Percentiles rank a stretch among this genome's conserved stretches.
Conservation (phyloP, 2,329 filamentous ascomycete genomes). For the Aspergillus fijiensis region DNA sequence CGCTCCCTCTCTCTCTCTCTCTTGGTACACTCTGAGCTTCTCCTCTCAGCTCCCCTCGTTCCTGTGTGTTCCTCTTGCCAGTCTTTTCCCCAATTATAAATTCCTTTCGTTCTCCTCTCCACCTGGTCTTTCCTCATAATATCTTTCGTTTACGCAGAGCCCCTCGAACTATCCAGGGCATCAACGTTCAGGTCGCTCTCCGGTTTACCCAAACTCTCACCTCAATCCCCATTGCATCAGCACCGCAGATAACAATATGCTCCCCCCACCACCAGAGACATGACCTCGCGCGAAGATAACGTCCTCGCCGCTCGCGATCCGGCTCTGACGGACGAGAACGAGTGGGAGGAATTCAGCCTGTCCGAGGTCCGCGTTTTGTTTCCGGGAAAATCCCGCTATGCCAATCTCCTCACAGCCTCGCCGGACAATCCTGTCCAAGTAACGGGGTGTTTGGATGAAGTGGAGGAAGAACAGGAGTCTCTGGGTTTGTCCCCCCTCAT, state of each 20-base stretch:
- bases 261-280: constrained; percentile 32
- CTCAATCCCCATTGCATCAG: background rate
- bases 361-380: constrained; percentile 55
- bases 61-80: background rate
- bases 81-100: background rate
- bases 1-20: background rate
- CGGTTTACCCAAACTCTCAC: background rate
- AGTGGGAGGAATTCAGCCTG: constrained; percentile 62
- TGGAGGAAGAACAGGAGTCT: constrained; percentile 46
- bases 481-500: constrained; percentile 35
- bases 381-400: constrained; percentile 50
- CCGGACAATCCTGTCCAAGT: constrained; percentile 56
- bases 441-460: constrained; percentile 50
- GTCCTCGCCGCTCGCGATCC: constrained; percentile 47
- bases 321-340: constrained; percentile 50
- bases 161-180: background rate
- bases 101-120: background rate
- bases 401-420: constrained; percentile 57
- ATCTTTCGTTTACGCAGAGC: background rate
- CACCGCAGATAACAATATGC: constrained; percentile 32
- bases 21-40: background rate
- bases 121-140: background rate
- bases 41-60: constrained; percentile 4
- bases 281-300: constrained; percentile 48
- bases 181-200: background rate